phyloP scores from a whole-genome alignment of 108 stramenopile species.

The Cyclotella choctawhatcheeana region DNA sequence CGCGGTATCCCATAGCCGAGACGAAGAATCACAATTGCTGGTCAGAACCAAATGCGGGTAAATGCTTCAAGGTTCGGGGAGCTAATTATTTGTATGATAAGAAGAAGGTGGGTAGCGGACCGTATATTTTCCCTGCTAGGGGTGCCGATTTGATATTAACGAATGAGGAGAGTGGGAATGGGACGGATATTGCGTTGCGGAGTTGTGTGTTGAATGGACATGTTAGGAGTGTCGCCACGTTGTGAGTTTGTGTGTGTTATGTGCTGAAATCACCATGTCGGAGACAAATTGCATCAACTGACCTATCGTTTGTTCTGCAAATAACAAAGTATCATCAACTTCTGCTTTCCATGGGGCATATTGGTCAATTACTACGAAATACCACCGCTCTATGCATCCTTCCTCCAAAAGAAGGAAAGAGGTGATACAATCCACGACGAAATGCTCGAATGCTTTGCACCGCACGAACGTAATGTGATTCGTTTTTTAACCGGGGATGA shows the following conservation, averaged over 20 bases:
- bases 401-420: slow-evolving; percentile 50
- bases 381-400: slow-evolving; percentile 65
- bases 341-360: slow-evolving; percentile 86
- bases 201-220: slow-evolving; percentile 70
- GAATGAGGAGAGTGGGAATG: slow-evolving; percentile 41
- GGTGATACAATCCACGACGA: slow-evolving; percentile 34
- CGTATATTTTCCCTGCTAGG: slow-evolving; percentile 65
- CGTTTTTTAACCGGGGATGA: slow-evolving; percentile 76
- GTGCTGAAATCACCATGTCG: not conserved
- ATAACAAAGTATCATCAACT: slow-evolving; percentile 67
- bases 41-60: slow-evolving; percentile 61
- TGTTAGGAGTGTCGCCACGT: slow-evolving; percentile 69
- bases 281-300: too few relatives aligned
- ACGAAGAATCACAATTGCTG: slow-evolving; percentile 71
- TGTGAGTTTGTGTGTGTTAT: slow-evolving; percentile 27
- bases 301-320: not conserved
- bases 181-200: slow-evolving; percentile 17
- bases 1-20: slow-evolving; percentile 35
- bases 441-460: slow-evolving; percentile 44
- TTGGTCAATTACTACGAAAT: slow-evolving; percentile 82
- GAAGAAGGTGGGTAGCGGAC: slow-evolving; percentile 66
- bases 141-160: slow-evolving; percentile 85
- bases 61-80: slow-evolving; percentile 73
- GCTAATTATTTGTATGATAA: slow-evolving; percentile 67
- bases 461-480: slow-evolving; percentile 62